A percentile compares a stretch with the other conserved stretches of the same genome.
phyloP scores from a whole-genome alignment of 352 stramenopile genomes.

The Phytopythium ostracodes region DNA sequence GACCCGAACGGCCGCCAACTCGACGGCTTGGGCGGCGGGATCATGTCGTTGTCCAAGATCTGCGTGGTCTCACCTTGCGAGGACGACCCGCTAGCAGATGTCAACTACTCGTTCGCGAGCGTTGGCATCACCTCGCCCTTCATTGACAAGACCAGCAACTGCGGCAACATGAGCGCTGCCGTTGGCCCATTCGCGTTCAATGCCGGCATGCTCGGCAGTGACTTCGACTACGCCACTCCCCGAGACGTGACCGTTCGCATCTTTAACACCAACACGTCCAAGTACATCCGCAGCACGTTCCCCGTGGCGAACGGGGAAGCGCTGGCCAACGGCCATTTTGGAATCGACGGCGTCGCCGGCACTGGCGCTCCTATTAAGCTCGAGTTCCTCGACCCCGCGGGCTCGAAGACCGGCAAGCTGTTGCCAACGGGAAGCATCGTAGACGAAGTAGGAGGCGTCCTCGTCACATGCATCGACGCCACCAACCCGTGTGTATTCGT shows the following conservation, averaged over 20 bases:
- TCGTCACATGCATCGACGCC: neutral
- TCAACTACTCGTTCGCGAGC: slow-evolving; percentile 6
- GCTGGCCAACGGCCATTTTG: neutral
- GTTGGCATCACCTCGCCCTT: neutral
- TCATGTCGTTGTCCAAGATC: slow-evolving; percentile 9
- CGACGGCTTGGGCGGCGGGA: slow-evolving; percentile 3
- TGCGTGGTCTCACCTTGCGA: neutral
- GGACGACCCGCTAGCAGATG: neutral
- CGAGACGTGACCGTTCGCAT: slow-evolving; percentile 8
- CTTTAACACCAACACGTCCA: slow-evolving; percentile 10
- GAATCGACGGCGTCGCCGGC: slow-evolving; percentile 4
- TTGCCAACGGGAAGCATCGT: neutral
- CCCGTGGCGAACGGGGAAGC: slow-evolving; percentile 1
- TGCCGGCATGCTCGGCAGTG: neutral
- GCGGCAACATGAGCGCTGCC: slow-evolving; percentile 9
- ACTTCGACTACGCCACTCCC: neutral
- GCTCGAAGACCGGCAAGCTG: slow-evolving; percentile 7
- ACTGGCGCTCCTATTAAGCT: slow-evolving; percentile 2
- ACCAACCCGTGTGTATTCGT: slow-evolving; percentile 5
- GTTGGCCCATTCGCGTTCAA: slow-evolving; percentile 9
- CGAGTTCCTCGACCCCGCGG: slow-evolving; percentile 7
- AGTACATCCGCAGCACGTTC: slow-evolving; percentile 10
- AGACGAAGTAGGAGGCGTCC: neutral
- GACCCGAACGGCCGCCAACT: slow-evolving; percentile 7
- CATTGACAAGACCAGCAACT: slow-evolving; percentile 2